These are phyloP conservation scores for Fusarium tuaranense DNA, from an alignment of 2,329 filamentous ascomycete species.

Conservation along the genomic window DNA sequence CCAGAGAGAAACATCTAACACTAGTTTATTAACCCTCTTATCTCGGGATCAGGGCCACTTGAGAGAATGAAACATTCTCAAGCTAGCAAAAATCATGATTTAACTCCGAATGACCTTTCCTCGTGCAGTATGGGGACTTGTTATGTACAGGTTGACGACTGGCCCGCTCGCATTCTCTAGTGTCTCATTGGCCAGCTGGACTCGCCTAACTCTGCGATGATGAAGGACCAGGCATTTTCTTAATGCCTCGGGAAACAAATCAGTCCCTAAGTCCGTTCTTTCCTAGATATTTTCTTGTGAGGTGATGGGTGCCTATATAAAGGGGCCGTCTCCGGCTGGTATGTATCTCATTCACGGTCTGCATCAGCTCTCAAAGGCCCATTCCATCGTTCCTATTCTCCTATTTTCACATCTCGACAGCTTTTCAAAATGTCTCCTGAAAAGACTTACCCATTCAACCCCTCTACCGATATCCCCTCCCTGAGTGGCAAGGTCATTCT, in stretches of 20 bases:
- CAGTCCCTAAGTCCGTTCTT: background rate
- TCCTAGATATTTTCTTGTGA: background rate
- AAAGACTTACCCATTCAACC: background rate
- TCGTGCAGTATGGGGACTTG: background rate
- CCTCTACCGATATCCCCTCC: background rate
- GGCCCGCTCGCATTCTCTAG: background rate
- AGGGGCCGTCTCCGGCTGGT: background rate
- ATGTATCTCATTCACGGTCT: background rate
- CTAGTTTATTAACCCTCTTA: background rate
- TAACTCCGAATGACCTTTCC: background rate
- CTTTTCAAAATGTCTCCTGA: background rate
- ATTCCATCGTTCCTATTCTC: background rate
- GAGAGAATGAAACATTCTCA: too few species aligned
- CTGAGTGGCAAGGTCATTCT: background rate
- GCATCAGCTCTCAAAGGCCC: background rate
- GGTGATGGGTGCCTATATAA: background rate
- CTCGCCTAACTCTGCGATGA: background rate
- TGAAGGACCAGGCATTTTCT: background rate
- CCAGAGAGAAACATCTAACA: background rate
- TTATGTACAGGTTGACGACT: background rate
- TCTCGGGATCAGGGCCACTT: background rate
- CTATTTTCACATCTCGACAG: background rate
- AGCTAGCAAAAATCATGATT: background rate
- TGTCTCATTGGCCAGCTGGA: background rate
- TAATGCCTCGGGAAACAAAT: background rate